phyloP scores from a whole-genome alignment of 768 basidiomycete genomes.

The Agaricus bisporus region DNA sequence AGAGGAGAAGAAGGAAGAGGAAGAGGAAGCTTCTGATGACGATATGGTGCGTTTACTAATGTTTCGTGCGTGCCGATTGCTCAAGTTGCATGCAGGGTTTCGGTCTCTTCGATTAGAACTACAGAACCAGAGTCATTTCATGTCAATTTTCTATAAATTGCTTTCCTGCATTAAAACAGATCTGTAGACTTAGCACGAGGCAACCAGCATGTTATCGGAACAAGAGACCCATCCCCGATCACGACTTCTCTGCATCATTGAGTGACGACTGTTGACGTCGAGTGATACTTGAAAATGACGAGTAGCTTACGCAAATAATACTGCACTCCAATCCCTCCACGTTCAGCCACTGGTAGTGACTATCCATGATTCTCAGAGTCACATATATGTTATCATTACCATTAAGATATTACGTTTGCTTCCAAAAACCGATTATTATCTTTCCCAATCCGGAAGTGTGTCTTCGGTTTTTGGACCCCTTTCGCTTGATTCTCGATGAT shows the following conservation, averaged over 20 bases:
- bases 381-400: too few species aligned
- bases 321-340: background rate
- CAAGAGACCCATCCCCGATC: too few species aligned
- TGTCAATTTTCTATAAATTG: background rate
- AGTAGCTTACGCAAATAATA: background rate
- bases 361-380: too few species aligned
- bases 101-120: slow-evolving; percentile 80
- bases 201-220: too few species aligned
- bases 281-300: background rate
- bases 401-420: too few species aligned
- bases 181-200: too few species aligned
- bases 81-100: slow-evolving; percentile 58
- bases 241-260: too few species aligned
- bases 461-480: slow-evolving; percentile 20
- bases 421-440: slow-evolving; percentile 23
- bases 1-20: slow-evolving; percentile 76
- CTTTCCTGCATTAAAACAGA: background rate
- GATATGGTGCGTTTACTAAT: slow-evolving; percentile 63
- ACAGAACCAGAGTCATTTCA: slow-evolving; percentile 14
- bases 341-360: too few species aligned
- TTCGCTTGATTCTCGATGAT: slow-evolving; percentile 14
- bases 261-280: too few species aligned
- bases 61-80: background rate
- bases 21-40: slow-evolving; percentile 82
- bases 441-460: slow-evolving; percentile 28